These are phyloP conservation scores for Fusarium sp. DNA, from an alignment of 2,329 filamentous ascomycete species.

Conservation along the genomic window DNA sequence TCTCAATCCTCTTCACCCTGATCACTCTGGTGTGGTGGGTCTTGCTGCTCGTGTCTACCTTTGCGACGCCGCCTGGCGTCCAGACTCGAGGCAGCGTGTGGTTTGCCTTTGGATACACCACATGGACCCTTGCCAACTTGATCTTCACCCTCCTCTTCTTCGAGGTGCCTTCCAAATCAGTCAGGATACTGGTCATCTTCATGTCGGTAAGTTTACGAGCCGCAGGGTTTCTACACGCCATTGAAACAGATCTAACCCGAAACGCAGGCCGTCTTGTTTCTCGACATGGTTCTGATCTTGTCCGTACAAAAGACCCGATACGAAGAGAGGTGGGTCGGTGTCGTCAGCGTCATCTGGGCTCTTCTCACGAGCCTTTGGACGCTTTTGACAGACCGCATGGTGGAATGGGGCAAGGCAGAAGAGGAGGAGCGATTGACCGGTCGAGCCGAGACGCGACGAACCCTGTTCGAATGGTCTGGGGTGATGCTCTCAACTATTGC, in stretches of 20 bases:
- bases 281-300: slow-evolving; percentile 84
- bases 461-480: slow-evolving; percentile 84
- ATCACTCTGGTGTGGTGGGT: slow-evolving; percentile 94
- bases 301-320: slow-evolving; percentile 78
- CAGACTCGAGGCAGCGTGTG: slow-evolving; percentile 92
- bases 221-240: background rate
- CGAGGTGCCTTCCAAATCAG: slow-evolving; percentile 81
- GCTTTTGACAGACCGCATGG: slow-evolving; percentile 81
- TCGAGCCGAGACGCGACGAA: slow-evolving; percentile 84
- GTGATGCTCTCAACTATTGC: slow-evolving; percentile 81
- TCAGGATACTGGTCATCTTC: slow-evolving; percentile 78
- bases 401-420: slow-evolving; percentile 91
- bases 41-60: slow-evolving; percentile 86
- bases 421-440: slow-evolving; percentile 95
- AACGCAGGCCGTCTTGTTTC: slow-evolving; percentile 49
- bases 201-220: slow-evolving; percentile 59
- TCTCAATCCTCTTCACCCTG: slow-evolving; percentile 81
- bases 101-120: slow-evolving; percentile 87
- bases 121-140: slow-evolving; percentile 80
- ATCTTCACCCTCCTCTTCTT: slow-evolving; percentile 88
- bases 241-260: slow-evolving; percentile 29
- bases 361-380: slow-evolving; percentile 84
- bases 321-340: slow-evolving; percentile 94
- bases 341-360: slow-evolving; percentile 85
- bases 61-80: slow-evolving; percentile 89